Evolutionary conservation across 371 early-diverging fungal species (phyloP).

Genomic region (Chytridium lagenaria): DNA sequence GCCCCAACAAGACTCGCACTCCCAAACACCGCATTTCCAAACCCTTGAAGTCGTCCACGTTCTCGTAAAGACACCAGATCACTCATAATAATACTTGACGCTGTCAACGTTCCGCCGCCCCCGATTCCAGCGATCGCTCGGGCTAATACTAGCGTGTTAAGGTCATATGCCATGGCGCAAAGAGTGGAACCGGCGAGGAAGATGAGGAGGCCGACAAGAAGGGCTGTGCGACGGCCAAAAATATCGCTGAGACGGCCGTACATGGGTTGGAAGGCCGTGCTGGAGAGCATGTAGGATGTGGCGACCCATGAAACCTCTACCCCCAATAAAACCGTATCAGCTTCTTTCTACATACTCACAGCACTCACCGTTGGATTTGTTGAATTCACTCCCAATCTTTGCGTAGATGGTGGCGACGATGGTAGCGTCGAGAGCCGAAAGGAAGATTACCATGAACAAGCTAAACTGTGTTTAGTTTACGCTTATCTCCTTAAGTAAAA

Average conservation of each 20-base stretch:
- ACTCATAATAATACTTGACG: conserved; percentile 29
- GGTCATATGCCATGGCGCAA: conserved; percentile 25
- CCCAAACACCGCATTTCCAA: conserved; percentile 32
- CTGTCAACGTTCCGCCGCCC: conserved; percentile 33
- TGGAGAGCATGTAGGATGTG: conserved; percentile 34
- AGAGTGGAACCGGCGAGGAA: conserved; percentile 27
- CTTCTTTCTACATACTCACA: conserved; percentile 5
- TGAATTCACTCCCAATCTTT: conserved; percentile 22
- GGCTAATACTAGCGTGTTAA: conserved; percentile 10
- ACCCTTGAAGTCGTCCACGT: conserved; percentile 33
- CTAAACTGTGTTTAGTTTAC: background rate
- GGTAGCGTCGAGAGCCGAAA: conserved; percentile 78
- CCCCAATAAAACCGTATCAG: conserved; percentile 49
- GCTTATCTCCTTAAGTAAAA: background rate
- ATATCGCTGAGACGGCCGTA: conserved; percentile 39
- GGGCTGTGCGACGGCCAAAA: conserved; percentile 20
- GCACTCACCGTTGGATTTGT: conserved; percentile 27
- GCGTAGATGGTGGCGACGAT: conserved; percentile 68
- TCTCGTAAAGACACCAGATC: conserved; percentile 36
- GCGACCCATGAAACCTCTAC: conserved; percentile 54
- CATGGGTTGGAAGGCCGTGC: conserved; percentile 33
- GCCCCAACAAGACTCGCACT: conserved; percentile 26
- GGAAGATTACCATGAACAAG: conserved; percentile 65
- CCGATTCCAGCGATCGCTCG: conserved; percentile 36
- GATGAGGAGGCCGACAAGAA: conserved; percentile 23